These are phyloP conservation scores for Cronartium quercuum DNA, from an alignment of 1,284 basidiomycete genomes.

Conservation along the genomic window DNA sequence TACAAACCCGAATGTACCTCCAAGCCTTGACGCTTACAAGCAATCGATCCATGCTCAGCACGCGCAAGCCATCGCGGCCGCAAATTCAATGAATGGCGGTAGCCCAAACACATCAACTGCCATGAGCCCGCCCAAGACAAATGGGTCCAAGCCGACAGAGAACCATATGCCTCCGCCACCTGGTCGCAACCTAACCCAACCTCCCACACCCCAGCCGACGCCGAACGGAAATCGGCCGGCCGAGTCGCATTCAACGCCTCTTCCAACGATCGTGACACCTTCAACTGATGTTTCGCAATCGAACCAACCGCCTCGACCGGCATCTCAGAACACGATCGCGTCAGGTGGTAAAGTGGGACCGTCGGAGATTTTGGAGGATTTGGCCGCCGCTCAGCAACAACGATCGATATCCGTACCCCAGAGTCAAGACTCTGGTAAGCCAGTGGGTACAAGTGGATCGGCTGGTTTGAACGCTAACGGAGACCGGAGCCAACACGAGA, in stretches of 20 bases:
- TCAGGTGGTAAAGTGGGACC: not conserved
- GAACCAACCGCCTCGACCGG: slow-evolving; percentile 2
- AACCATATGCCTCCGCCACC: slow-evolving; percentile 18
- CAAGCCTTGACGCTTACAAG: slow-evolving; percentile 25
- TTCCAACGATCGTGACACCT: slow-evolving; percentile 19
- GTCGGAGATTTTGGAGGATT: no score
- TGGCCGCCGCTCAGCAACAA: slow-evolving; percentile 1
- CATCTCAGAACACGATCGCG: no score
- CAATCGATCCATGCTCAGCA: slow-evolving; percentile 29
- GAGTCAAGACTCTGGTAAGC: not conserved
- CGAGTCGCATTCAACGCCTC: slow-evolving; percentile 2
- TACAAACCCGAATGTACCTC: not conserved
- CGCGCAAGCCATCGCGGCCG: slow-evolving; percentile 12
- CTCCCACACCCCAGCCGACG: slow-evolving; percentile 26
- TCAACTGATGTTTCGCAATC: slow-evolving; percentile 17
- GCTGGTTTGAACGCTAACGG: no score
- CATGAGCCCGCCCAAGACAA: slow-evolving; percentile 8
- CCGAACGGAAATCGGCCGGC: slow-evolving; percentile 9
- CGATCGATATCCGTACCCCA: not conserved
- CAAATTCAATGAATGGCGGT: not conserved
- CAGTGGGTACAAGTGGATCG: not conserved
- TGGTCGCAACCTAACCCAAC: slow-evolving; percentile 13
- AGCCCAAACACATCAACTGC: not conserved
- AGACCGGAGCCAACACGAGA: no score
- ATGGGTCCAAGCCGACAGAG: not conserved